phyloP scores from a whole-genome alignment of 768 basidiomycete genomes.

The Neoboletus brunneissimus region DNA sequence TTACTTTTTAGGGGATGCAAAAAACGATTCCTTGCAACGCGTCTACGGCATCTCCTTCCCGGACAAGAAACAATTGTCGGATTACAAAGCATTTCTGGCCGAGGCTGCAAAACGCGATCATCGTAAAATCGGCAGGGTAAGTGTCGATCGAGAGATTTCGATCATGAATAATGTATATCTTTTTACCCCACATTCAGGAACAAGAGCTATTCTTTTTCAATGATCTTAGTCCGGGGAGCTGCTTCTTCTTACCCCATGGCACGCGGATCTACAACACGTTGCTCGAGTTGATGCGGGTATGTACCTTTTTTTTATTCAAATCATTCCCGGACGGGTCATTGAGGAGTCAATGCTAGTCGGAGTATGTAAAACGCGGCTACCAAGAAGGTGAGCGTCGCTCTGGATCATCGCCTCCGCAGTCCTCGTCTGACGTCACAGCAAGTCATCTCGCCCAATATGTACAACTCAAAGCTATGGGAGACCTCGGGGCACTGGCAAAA shows the following conservation, averaged over 20 bases:
- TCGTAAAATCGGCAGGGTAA: conserved; percentile 86
- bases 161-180: not conserved
- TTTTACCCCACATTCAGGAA: conserved; percentile 45
- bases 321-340: conserved; percentile 1
- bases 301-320: conserved; percentile 28
- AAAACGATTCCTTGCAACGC: conserved; percentile 92
- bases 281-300: conserved; percentile 83
- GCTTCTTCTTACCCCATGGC: conserved; percentile 97
- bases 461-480: conserved; percentile 94
- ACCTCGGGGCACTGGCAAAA: conserved; percentile 98
- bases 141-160: conserved; percentile 5
- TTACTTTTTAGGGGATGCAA: conserved; percentile 93
- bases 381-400: conserved; percentile 63
- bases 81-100: conserved; percentile 93
- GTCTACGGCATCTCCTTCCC: conserved; percentile 99
- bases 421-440: conserved; percentile 11
- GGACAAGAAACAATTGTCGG: conserved; percentile 90
- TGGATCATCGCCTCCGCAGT: not conserved
- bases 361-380: conserved; percentile 95
- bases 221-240: conserved; percentile 90
- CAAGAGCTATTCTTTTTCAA: conserved; percentile 99
- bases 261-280: conserved; percentile 95
- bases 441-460: conserved; percentile 99
- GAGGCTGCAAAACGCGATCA: conserved; percentile 99
- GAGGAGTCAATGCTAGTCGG: conserved; percentile 46